Evolutionary conservation across 1,284 basidiomycete species (phyloP).

Genomic region (Moniliella sp.): DNA sequence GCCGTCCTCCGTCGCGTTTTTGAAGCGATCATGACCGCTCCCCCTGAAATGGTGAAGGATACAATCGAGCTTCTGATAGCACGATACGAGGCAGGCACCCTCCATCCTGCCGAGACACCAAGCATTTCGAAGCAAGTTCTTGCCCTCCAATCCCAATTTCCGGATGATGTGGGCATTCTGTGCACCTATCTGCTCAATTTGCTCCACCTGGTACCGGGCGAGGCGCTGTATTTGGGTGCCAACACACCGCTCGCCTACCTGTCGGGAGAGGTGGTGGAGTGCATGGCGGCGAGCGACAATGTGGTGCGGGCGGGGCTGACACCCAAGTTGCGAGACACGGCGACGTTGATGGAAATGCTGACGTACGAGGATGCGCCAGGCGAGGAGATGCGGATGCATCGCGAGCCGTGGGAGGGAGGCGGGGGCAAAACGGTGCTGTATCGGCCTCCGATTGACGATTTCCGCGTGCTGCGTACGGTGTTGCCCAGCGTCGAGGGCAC

Average conservation of each 20-base stretch:
- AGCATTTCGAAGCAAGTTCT: conserved; percentile 45
- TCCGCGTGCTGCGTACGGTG: conserved; percentile 54
- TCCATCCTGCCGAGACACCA: too few species aligned
- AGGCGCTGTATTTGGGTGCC: conserved; percentile 81
- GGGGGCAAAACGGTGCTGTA: conserved; percentile 41
- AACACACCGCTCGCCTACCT: conserved; percentile 94
- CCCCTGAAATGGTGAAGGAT: not conserved
- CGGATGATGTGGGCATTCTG: conserved; percentile 75
- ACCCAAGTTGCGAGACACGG: conserved; percentile 78
- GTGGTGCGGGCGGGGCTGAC: conserved; percentile 97
- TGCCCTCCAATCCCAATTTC: conserved; percentile 58
- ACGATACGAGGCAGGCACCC: too few species aligned
- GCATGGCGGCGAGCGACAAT: conserved; percentile 47
- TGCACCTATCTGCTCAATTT: conserved; percentile 81
- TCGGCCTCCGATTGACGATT: conserved; percentile 83
- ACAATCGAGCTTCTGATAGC: not conserved
- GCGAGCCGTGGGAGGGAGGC: conserved; percentile 25
- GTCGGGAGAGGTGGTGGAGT: conserved; percentile 36
- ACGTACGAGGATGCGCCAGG: conserved; percentile 50
- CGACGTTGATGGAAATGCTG: conserved; percentile 65
- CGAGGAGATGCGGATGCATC: conserved; percentile 45
- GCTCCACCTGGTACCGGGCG: conserved; percentile 53
- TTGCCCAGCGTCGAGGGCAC: conserved; percentile 38
- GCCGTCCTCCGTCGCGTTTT: conserved; percentile 11
- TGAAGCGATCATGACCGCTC: conserved; percentile 11